Conservation (phyloP, 2,329 filamentous ascomycete species). For the Fusarium tuaranense region DNA sequence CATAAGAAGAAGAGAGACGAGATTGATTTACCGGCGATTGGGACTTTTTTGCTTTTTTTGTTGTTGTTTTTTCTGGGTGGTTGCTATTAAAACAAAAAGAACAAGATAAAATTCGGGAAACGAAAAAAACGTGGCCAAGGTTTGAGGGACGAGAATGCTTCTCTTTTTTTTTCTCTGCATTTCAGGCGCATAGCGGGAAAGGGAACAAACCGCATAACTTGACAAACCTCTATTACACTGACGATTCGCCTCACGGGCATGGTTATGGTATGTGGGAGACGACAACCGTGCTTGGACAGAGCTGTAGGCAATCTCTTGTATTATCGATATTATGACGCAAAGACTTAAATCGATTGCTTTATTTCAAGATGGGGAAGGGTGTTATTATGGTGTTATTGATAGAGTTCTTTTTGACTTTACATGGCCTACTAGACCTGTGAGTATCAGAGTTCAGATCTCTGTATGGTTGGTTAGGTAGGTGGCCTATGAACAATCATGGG, state of each 20-base stretch:
- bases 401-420: background rate
- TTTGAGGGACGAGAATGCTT: conserved; percentile 7
- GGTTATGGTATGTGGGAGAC: conserved; percentile 26
- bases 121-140: background rate
- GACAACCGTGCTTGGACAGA: conserved; percentile 33
- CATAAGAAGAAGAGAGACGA: background rate
- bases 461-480: background rate
- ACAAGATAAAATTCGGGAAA: background rate
- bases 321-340: conserved; percentile 39
- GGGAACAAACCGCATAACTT: conserved; percentile 29
- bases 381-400: background rate
- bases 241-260: conserved; percentile 24
- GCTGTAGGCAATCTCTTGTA: conserved; percentile 29
- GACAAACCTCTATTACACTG: conserved; percentile 18
- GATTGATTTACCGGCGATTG: background rate
- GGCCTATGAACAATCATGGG: background rate
- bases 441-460: background rate
- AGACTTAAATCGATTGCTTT: conserved; percentile 31
- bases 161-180: conserved; percentile 35
- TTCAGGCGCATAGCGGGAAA: conserved; percentile 47
- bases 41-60: background rate
- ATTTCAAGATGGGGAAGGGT: background rate
- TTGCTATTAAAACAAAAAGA: conserved; percentile 4
- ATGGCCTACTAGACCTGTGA: background rate
- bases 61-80: conserved; percentile 16